Conservation (phyloP, 768 basidiomycete genomes). For the Rhodotorula diobovata region DNA sequence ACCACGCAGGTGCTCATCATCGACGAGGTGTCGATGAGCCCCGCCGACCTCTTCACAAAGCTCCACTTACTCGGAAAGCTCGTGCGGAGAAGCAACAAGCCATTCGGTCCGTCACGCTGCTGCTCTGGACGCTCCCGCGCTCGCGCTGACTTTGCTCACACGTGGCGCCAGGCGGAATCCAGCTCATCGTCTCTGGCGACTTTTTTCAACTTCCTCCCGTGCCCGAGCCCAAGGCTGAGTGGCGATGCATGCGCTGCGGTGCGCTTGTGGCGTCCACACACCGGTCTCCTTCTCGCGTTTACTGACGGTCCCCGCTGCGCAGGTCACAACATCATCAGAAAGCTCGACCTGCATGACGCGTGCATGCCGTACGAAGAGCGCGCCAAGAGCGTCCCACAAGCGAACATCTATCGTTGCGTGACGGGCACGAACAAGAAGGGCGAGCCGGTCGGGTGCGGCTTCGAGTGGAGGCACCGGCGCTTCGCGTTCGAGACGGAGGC, state of each 20-base stretch:
- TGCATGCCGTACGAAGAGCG: constrained; percentile 24
- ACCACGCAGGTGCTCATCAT: constrained; percentile 43
- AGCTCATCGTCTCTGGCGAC: constrained; percentile 49
- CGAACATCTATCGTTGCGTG: constrained; percentile 4
- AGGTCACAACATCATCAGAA: constrained; percentile 7
- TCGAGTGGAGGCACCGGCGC: constrained; percentile 13
- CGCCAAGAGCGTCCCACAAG: not conserved
- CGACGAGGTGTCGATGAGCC: constrained; percentile 47
- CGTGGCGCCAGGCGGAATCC: constrained; percentile 5
- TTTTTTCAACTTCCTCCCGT: constrained; percentile 52
- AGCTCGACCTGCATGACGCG: constrained; percentile 12
- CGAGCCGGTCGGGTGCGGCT: constrained; percentile 12
- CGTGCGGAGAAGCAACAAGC: constrained; percentile 40
- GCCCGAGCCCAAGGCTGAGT: constrained; percentile 21
- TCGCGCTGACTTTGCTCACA: not conserved
- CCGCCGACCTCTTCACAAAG: constrained; percentile 47
- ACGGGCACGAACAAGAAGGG: constrained; percentile 4
- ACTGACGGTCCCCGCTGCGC: no score
- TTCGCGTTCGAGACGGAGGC: constrained; percentile 48
- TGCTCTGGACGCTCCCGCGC: not conserved
- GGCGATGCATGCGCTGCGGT: constrained; percentile 30
- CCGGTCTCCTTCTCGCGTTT: not conserved
- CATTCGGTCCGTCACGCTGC: constrained; percentile 46
- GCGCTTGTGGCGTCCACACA: no score
- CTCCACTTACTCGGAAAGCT: constrained; percentile 46